Evolutionary conservation across 495 filamentous ascomycete genomes (phyloP).

Genomic region (Aspergillus saccharolyticus): DNA sequence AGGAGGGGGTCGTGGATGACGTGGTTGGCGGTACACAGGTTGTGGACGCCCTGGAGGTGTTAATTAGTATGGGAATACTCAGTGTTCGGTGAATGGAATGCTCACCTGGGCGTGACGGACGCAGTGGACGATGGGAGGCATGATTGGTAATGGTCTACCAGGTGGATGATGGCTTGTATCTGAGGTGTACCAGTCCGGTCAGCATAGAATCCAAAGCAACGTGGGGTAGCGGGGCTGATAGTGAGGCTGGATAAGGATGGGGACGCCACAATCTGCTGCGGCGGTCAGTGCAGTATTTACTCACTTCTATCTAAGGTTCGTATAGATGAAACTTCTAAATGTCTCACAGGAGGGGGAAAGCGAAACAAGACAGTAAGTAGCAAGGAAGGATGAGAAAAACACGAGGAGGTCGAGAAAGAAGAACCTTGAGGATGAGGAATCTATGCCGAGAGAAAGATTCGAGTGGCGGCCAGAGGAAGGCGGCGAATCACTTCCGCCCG

Average conservation of each 20-base stretch:
- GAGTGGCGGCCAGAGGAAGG: neutral
- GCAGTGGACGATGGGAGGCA: slow-evolving; percentile 45
- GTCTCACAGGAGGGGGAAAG: neutral
- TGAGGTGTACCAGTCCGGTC: neutral
- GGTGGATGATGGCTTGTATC: neutral
- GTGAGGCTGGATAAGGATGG: slow-evolving; percentile 6
- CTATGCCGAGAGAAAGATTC: neutral
- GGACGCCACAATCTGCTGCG: neutral
- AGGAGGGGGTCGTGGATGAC: slow-evolving; percentile 70
- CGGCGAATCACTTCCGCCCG: neutral
- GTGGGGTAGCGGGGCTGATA: neutral
- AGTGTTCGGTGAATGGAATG: neutral
- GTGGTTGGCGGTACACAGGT: slow-evolving; percentile 69
- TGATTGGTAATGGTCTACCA: slow-evolving; percentile 6
- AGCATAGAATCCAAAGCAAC: neutral
- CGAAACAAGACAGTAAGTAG: neutral
- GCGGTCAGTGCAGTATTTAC: too few species aligned
- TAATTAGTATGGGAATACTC: neutral
- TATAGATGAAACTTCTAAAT: too few species aligned
- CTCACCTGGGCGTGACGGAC: slow-evolving; percentile 51
- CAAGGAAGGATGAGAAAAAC: neutral
- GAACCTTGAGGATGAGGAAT: slow-evolving; percentile 2
- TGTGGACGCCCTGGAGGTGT: slow-evolving; percentile 67
- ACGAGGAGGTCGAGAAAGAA: neutral
- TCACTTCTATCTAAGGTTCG: too few species aligned